A percentile compares a stretch with the other conserved stretches of the same genome.
These are phyloP conservation scores for Cicer judaicum DNA, from an alignment of 306 rosid species.

Conservation along the genomic window DNA sequence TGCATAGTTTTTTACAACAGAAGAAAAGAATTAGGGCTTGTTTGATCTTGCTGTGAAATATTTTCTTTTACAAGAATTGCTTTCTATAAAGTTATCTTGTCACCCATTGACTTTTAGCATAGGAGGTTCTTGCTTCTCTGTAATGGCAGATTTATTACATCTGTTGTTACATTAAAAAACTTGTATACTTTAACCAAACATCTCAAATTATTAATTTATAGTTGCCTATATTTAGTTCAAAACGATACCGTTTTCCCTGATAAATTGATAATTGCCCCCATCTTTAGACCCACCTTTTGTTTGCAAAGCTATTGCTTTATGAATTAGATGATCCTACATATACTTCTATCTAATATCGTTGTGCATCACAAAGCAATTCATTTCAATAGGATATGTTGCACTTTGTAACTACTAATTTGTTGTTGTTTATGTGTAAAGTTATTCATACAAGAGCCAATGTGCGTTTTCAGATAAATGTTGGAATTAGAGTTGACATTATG, in stretches of 20 bases:
- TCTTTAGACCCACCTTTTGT: constrained; percentile 4
- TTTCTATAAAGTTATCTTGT: too few relatives aligned
- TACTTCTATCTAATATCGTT: not conserved
- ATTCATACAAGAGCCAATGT: constrained; percentile 1
- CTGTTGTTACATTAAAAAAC: not conserved
- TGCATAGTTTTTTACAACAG: not conserved
- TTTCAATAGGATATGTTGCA: constrained; percentile 7
- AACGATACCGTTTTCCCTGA: not conserved
- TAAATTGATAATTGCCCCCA: not conserved
- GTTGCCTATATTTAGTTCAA: too few relatives aligned
- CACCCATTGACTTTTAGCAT: too few relatives aligned
- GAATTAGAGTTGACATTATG: not conserved
- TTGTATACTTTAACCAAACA: not conserved
- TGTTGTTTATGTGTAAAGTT: constrained; percentile 2
- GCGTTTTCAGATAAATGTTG: not conserved
- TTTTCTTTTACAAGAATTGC: too few relatives aligned
- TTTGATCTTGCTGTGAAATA: too few relatives aligned
- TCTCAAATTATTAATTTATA: not conserved
- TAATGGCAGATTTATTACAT: not conserved
- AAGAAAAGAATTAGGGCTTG: not conserved
- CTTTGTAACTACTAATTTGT: constrained; percentile 20
- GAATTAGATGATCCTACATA: constrained; percentile 3
- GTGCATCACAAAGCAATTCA: not conserved
- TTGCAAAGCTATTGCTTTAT: constrained; percentile 23
- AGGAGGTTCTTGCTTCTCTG: not conserved